Base-by-base conservation (phyloP, 805 yeast species). In the Cyberlindnera euphorbiiphila region DNA sequence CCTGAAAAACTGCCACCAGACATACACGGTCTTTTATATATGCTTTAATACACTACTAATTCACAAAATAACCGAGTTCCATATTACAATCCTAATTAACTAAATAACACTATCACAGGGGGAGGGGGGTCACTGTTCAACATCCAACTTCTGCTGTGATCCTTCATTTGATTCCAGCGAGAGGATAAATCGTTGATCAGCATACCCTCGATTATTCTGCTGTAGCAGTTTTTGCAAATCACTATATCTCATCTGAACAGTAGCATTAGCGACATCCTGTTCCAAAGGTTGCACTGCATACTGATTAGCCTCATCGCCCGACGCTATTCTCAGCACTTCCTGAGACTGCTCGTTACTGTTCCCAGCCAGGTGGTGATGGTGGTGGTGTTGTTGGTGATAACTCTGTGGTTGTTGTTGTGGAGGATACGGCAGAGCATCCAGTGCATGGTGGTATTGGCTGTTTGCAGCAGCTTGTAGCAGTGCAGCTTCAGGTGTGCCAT, bases 161-260 rank as follows among this genome's bases (percentile, higher is more conserved):
- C 27, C 27, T 10, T 4, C 12, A 6, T 20, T 16, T 14, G 36
- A 26, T 12, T 39, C 42, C 21, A 39, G 29, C 9, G 37, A 34
- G 15, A 34, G 23, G n/a, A 39, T 32, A 31, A 27, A 31, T 30
- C 48, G 27, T 29, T 40, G 29, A 32, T 38, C 20, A 26, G 18
- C 32, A 25, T n/a, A 25, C n/a, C n/a, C n/a, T 14, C 39, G 14
- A 27, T 39, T 34, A 25, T 34, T 34, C 29, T 34, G 29, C 25
- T 34, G 31, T 20, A 41, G 20, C 28, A 41, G 25, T 11, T 36
- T 33, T 29, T 46, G 42, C 8, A 46, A 27, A 26, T 46, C 48
- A 22, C 42, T 39, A 29, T 26, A 36, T 27, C 38, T 34, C 26
- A 24, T 41, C 21, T 32, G 41, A 11, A 40, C 43, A 2, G 39